Evolutionary conservation across 2,329 filamentous ascomycete species (phyloP).

Genomic region (Phoma sp.): DNA sequence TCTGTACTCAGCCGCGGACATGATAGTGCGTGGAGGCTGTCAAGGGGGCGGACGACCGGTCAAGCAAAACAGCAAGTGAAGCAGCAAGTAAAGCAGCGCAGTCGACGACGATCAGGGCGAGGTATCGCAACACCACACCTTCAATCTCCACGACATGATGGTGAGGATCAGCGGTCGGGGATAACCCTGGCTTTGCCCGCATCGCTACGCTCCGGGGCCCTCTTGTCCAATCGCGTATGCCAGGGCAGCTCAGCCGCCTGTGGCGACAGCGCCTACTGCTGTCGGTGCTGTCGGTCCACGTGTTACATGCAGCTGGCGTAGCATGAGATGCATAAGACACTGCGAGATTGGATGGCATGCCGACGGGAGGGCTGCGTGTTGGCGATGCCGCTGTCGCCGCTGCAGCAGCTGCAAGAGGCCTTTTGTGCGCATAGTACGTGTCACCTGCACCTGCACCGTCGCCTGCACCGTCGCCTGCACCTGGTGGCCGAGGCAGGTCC

Average conservation of each 20-base stretch:
- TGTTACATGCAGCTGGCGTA: slow-evolving; percentile 23
- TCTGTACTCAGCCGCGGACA: slow-evolving; percentile 13
- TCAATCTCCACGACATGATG: slow-evolving; percentile 10
- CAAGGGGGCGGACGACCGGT: slow-evolving; percentile 5
- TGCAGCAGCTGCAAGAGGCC: slow-evolving; percentile 13
- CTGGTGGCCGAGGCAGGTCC: slow-evolving; percentile 20
- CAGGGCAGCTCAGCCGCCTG: slow-evolving; percentile 17
- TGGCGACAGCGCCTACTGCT: slow-evolving; percentile 12
- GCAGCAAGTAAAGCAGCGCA: neutral
- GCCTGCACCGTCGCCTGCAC: slow-evolving; percentile 5
- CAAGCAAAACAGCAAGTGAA: neutral
- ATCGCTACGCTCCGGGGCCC: neutral
- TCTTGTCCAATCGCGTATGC: slow-evolving; percentile 10
- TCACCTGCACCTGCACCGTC: slow-evolving; percentile 21
- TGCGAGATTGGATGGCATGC: slow-evolving; percentile 9
- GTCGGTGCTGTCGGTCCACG: slow-evolving; percentile 23
- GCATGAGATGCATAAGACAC: slow-evolving; percentile 13
- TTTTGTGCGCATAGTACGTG: slow-evolving; percentile 27
- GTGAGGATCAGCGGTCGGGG: slow-evolving; percentile 15
- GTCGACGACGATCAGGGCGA: neutral
- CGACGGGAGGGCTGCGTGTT: slow-evolving; percentile 7
- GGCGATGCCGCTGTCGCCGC: slow-evolving; percentile 14
- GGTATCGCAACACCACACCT: neutral
- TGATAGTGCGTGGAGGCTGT: neutral
- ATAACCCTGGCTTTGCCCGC: slow-evolving; percentile 6